Conservation (phyloP, 148 eudicot species). For the Bassia scoparia region DNA sequence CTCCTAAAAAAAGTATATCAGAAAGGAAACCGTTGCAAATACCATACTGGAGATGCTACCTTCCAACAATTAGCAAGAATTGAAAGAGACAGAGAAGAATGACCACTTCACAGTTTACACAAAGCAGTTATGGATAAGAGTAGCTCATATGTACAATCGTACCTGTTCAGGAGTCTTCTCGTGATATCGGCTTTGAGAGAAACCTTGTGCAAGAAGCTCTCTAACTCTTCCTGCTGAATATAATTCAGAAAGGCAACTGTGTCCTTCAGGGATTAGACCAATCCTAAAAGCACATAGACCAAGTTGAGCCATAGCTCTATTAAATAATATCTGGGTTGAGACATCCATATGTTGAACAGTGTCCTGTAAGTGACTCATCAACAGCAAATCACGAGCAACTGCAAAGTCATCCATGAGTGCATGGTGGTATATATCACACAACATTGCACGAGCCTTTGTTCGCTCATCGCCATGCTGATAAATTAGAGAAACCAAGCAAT, state of each 20-base stretch:
- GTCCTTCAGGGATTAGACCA: slow-evolving; percentile 72
- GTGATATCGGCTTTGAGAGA: slow-evolving; percentile 82
- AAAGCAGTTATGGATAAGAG: background rate
- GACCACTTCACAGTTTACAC: background rate
- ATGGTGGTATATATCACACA: slow-evolving; percentile 90
- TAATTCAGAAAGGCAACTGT: slow-evolving; percentile 72
- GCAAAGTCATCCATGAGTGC: slow-evolving; percentile 77
- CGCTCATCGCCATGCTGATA: slow-evolving; percentile 84
- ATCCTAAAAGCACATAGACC: slow-evolving; percentile 81
- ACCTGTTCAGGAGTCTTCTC: slow-evolving; percentile 97
- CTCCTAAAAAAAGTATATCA: no score
- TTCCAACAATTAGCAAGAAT: no score
- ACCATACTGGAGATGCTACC: no score
- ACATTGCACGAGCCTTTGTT: slow-evolving; percentile 94
- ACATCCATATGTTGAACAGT: slow-evolving; percentile 77
- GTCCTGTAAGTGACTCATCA: slow-evolving; percentile 95
- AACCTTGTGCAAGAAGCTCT: slow-evolving; percentile 88
- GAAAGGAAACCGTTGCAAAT: no score
- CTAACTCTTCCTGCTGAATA: slow-evolving; percentile 92
- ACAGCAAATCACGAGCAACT: slow-evolving; percentile 66
- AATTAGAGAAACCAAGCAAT: slow-evolving; percentile 71
- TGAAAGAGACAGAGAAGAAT: background rate
- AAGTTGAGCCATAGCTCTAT: slow-evolving; percentile 90
- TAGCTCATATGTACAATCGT: background rate
- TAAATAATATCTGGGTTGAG: slow-evolving; percentile 82